phyloP scores from a whole-genome alignment of 116 monocot species.

The Papilionanthe hybrid region DNA sequence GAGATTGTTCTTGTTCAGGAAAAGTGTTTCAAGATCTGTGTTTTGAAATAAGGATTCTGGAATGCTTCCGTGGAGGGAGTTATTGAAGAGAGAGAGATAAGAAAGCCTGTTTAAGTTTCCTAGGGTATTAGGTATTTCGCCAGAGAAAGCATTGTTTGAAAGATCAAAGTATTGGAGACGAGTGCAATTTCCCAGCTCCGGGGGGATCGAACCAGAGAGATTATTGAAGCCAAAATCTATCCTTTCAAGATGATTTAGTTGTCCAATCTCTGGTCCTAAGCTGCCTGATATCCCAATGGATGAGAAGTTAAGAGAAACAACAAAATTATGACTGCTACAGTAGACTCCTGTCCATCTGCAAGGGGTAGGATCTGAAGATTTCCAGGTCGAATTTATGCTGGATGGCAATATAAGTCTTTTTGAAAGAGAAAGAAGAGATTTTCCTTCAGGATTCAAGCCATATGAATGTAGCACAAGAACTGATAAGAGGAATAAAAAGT shows the following conservation, averaged over 20 bases:
- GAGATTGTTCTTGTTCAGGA: slow-evolving; percentile 56
- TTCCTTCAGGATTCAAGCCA: slow-evolving; percentile 52
- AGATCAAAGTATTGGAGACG: slow-evolving; percentile 51
- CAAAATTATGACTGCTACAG: slow-evolving; percentile 29
- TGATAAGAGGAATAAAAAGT: slow-evolving; percentile 18
- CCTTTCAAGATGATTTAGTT: slow-evolving; percentile 28
- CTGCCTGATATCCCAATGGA: slow-evolving; percentile 29
- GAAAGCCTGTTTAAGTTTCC: slow-evolving; percentile 30
- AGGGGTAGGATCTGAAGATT: slow-evolving; percentile 43
- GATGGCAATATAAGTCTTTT: slow-evolving; percentile 36
- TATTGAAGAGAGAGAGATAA: slow-evolving; percentile 39
- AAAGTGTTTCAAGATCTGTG: slow-evolving; percentile 27
- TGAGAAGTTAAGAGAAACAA: slow-evolving; percentile 42
- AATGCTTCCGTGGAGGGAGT: slow-evolving; percentile 46
- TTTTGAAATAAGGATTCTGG: slow-evolving; percentile 33
- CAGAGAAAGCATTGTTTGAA: slow-evolving; percentile 45
- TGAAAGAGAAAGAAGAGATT: slow-evolving; percentile 48
- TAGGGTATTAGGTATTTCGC: slow-evolving; percentile 46
- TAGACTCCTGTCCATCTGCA: slow-evolving; percentile 65
- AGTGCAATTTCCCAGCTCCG: slow-evolving; percentile 61
- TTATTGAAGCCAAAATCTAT: slow-evolving; percentile 43
- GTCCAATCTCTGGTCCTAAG: slow-evolving; percentile 50
- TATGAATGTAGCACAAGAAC: slow-evolving; percentile 20
- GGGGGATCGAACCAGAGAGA: slow-evolving; percentile 50
- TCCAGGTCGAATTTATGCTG: slow-evolving; percentile 59